Evolutionary conservation across 1,284 basidiomycete genomes (phyloP).

Genomic region (Boletus sp.): DNA sequence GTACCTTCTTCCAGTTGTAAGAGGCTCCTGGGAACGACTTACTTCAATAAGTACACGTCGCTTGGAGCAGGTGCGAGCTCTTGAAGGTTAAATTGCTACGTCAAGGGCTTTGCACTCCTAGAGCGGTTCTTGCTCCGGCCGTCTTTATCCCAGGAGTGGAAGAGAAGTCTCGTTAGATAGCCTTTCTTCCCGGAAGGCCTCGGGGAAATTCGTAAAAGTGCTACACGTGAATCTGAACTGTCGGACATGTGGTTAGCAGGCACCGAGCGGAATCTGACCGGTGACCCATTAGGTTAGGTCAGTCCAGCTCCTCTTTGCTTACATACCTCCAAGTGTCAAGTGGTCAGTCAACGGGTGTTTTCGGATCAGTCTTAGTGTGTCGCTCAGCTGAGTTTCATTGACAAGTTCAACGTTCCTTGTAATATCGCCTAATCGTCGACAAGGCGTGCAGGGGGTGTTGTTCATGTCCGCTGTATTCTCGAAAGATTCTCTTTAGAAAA

Average conservation of each 20-base stretch:
- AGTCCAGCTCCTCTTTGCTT: constrained; percentile 1
- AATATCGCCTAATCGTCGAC: constrained; percentile 26
- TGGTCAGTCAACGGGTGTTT: constrained; percentile 2
- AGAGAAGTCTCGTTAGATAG: constrained; percentile 5
- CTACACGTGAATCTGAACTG: neutral
- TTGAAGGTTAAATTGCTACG: neutral
- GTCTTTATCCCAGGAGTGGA: constrained; percentile 2
- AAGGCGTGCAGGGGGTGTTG: constrained; percentile 19
- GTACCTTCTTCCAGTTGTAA: neutral
- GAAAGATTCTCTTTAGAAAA: constrained; percentile 26
- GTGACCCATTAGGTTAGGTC: no score
- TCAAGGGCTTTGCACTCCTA: constrained; percentile 1
- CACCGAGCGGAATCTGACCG: constrained; percentile 4
- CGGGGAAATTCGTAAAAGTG: constrained; percentile 12
- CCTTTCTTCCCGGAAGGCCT: constrained; percentile 5
- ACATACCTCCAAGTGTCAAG: neutral
- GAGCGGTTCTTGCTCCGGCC: constrained; percentile 21
- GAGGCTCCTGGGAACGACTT: neutral
- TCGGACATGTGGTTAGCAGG: constrained; percentile 1
- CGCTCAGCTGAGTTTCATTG: constrained; percentile 9
- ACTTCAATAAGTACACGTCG: neutral
- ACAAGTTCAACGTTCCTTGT: constrained; percentile 14
- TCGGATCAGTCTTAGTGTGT: constrained; percentile 17
- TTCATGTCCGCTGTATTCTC: constrained; percentile 29
- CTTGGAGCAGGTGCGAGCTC: neutral